These are phyloP conservation scores for Syzygium aromaticum DNA, from an alignment of 345 rosid species.

Conservation along the genomic window DNA sequence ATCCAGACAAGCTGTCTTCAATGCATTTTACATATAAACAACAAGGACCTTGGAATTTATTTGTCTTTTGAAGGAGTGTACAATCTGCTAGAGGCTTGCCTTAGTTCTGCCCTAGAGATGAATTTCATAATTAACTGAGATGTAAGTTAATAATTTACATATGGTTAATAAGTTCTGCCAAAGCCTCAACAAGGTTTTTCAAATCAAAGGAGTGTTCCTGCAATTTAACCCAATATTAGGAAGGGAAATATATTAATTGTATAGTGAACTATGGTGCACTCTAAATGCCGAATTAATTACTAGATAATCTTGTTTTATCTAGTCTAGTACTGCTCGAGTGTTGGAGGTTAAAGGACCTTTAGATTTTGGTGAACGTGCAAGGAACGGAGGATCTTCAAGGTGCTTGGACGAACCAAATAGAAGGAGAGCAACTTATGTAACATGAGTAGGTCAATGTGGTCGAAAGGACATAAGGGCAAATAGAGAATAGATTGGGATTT, in stretches of 20 bases:
- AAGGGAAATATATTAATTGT: neutral
- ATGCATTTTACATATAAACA: neutral
- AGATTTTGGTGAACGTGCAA: neutral
- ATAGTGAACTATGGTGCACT: neutral
- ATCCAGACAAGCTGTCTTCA: no score
- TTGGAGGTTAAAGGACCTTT: neutral
- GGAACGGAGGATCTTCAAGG: rapidly evolving
- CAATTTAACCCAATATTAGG: neutral
- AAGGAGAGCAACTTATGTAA: neutral
- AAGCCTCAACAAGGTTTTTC: neutral
- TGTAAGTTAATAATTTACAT: neutral
- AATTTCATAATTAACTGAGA: neutral
- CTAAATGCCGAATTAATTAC: neutral
- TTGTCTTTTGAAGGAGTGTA: neutral
- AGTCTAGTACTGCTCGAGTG: no score
- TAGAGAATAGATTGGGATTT: neutral
- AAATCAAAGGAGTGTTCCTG: neutral
- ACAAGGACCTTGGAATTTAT: neutral
- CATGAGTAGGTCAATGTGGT: neutral
- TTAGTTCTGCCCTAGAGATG: neutral
- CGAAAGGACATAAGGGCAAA: neutral
- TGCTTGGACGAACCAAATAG: neutral
- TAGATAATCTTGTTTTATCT: neutral
- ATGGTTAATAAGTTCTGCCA: neutral
- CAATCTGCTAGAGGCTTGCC: neutral